These are phyloP conservation scores for Lactarius hengduanensis DNA, from an alignment of 768 basidiomycete species.

Conservation along the genomic window DNA sequence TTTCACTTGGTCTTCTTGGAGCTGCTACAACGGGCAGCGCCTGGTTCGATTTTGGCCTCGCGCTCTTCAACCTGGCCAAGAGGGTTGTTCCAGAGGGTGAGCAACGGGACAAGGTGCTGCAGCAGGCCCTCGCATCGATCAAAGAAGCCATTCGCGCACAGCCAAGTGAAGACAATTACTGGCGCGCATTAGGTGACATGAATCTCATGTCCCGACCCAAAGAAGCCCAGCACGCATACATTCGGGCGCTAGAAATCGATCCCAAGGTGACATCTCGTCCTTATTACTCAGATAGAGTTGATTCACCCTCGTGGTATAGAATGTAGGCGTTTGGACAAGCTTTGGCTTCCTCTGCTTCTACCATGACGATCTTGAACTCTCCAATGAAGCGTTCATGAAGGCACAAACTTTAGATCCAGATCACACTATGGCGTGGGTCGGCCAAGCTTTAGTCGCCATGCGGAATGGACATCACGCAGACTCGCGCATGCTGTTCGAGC, in stretches of 20 bases:
- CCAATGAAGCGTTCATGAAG: conserved; percentile 80
- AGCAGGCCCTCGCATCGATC: conserved; percentile 52
- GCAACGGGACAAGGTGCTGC: conserved; percentile 37
- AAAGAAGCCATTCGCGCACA: conserved; percentile 73
- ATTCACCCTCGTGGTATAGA: conserved; percentile 42
- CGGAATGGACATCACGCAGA: conserved; percentile 57
- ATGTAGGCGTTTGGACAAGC: conserved; percentile 77
- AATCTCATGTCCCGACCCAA: conserved; percentile 65
- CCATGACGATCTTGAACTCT: conserved; percentile 75
- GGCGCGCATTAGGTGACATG: conserved; percentile 79
- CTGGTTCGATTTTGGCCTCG: conserved; percentile 71
- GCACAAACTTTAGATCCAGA: conserved; percentile 94
- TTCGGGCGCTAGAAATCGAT: conserved; percentile 84
- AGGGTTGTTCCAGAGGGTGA: conserved; percentile 34
- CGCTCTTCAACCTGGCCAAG: conserved; percentile 51
- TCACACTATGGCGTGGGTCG: conserved; percentile 85
- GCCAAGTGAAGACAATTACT: conserved; percentile 68
- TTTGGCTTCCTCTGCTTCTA: conserved; percentile 85
- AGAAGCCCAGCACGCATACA: conserved; percentile 87
- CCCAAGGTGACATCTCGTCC: conserved; percentile 55
- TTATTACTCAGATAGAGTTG: conserved; percentile 15
- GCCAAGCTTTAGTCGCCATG: conserved; percentile 74
- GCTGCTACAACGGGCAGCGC: conserved; percentile 52
- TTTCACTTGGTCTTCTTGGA: conserved; percentile 55
- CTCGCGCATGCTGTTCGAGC: conserved; percentile 66